These are phyloP conservation scores for Penstemon eatonii DNA, from an alignment of 257 asterid species.

Conservation along the genomic window DNA sequence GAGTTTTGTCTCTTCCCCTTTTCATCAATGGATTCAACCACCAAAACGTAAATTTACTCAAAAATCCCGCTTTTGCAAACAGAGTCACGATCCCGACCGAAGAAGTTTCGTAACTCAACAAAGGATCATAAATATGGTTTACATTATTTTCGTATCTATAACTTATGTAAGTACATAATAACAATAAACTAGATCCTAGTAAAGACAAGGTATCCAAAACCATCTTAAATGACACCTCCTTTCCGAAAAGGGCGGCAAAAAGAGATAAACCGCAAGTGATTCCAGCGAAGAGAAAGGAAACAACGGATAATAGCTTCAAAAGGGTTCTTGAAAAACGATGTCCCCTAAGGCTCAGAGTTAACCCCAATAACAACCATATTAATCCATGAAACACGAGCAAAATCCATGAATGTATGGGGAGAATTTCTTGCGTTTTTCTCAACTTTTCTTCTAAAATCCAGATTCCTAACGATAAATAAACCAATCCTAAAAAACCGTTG, in stretches of 20 bases:
- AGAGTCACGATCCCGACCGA: constrained; percentile 38
- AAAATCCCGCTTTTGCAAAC: constrained; percentile 54
- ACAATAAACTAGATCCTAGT: constrained; percentile 63
- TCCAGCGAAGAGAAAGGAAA: constrained; percentile 53
- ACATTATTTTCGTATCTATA: constrained; percentile 29
- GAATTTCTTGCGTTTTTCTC: constrained; percentile 29
- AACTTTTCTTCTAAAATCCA: constrained; percentile 58
- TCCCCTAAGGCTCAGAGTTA: constrained; percentile 63
- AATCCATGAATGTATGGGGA: constrained; percentile 71
- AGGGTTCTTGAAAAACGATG: constrained; percentile 49
- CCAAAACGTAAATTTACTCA: constrained; percentile 68
- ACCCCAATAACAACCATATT: constrained; percentile 54
- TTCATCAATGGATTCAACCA: constrained; percentile 89
- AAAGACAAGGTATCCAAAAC: constrained; percentile 49
- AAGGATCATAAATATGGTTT: constrained; percentile 49
- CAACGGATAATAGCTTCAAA: constrained; percentile 57
- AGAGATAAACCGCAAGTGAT: constrained; percentile 53
- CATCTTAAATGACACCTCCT: constrained; percentile 34
- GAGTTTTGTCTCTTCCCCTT: constrained; percentile 64
- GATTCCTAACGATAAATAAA: constrained; percentile 46
- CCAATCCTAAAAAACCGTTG: constrained; percentile 59
- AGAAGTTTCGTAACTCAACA: constrained; percentile 39
- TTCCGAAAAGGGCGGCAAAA: constrained; percentile 31
- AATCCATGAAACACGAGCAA: constrained; percentile 58
- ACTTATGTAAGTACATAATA: constrained; percentile 58